Evolutionary conservation across 2,329 filamentous ascomycete genomes (phyloP), one percentile per base, ranked within the genome.

Genomic region (Aphanocladium album): DNA sequence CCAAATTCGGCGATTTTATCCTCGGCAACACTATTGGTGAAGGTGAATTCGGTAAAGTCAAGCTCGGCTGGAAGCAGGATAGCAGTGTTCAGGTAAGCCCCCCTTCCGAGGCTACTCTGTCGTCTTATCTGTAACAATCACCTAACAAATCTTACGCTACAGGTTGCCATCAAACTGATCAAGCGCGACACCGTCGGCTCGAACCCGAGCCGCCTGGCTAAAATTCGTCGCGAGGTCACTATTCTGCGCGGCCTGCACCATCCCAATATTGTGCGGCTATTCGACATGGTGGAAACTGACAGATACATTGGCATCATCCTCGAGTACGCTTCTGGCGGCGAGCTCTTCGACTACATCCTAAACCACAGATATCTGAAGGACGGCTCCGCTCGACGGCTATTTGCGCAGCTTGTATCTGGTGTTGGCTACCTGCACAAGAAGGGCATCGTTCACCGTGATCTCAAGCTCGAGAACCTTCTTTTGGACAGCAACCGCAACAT

Each of bases 271-370:
- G 95, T 99, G 57, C 88, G 90, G 63, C 80, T 99, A 56, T 93
- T 98, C 75, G 96, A 99, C 76, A 98, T 99, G 90, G 93, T 97
- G 33, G 93, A 98, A 76, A 98, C 95, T 0, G 93, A 98, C 70
- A 86, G 91, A 65, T 92, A 98, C 69, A 99, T 98, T 74, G 95
- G 95, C 66, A 98, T 99, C 70, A 96, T 99, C 67, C 84, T 99
- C 68, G 95, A 99, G 76, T 99, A 99, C 72, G 95, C 95, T 5
- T 99, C 95, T 0, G 95, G 95, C 21, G 95, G 95, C 62, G 95
- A 99, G 75, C 84, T 99, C 2, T 99, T 99, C 74, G 95, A 99
- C 76, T 96, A 97, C 76, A 99, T 99, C 67, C 80, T 99, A 63
- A 96, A 96, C 71, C 92, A 99, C 73, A 87, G 95, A 64, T 99